Base-by-base conservation (phyloP, 2,329 filamentous ascomycete genomes). In the Piedraia hortae region DNA sequence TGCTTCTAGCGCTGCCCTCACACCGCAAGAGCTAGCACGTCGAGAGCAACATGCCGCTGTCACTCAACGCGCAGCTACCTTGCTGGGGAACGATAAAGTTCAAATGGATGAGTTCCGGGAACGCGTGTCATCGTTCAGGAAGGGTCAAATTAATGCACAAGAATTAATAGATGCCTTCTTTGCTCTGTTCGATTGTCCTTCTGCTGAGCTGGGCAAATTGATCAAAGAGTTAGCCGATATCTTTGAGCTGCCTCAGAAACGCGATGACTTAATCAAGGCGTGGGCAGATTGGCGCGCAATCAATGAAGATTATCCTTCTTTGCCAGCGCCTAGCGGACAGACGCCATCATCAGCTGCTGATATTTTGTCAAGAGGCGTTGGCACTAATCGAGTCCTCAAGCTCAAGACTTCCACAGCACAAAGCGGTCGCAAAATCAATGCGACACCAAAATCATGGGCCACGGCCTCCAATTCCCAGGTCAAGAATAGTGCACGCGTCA, bases 261-360 rank as follows among this genome's bases (percentile, higher is more conserved):
- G 64, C 1, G 66, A 70, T 23, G 56, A 53, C 1, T 50, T 97
- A 3, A 60, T 78, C 12, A 70, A 70, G 35, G 75, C 80, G 1
- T 91, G 82, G 78, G 75, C 77, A 34, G 74, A 90, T 45, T 91
- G 82, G 75, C 74, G 75, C 20, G 78, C 78, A 16, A 85, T 89
- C 47, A 88, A 89, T 33, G 80, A 91, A 45, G 80, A 91, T 42
- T 93, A 91, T 34, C 82, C 82, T 1, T 75, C 73, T 2, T 53
- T 93, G 1, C 80, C 82, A 1, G 70, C 71, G 0, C 58, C 74
- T 1, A 59, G 61, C 24, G 69, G 70, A 22, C 62, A 69, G 45
- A 56, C 66, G 16, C 65, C 67, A 12, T 50, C 49, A 4, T 44
- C 54, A 20, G 44, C 48, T 2, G 45, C 48, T 12, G 46, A 45